Percentiles rank a stretch among this genome's conserved stretches.
phyloP scores from a whole-genome alignment of 805 yeast genomes.

The Blastobotrys parvus region DNA sequence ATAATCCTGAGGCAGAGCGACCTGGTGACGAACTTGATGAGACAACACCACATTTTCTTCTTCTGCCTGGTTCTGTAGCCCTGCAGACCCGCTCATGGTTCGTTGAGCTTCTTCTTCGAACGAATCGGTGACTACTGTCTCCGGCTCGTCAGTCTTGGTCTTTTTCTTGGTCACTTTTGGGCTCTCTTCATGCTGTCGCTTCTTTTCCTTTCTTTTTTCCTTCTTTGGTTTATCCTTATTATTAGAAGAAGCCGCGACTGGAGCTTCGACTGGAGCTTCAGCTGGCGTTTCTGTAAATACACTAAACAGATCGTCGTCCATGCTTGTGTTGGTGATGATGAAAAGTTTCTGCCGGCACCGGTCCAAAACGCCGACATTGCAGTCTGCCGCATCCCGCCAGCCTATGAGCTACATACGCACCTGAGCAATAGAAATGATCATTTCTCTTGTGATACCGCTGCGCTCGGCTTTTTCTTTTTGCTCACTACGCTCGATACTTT shows the following conservation, averaged over 20 bases:
- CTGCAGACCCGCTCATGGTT: slow-evolving; percentile 77
- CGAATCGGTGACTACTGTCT: slow-evolving; percentile 75
- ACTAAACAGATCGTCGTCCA: slow-evolving; percentile 24
- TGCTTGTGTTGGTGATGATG: no score
- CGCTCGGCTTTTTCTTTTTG: no score
- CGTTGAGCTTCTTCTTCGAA: slow-evolving; percentile 84
- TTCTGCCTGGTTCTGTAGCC: slow-evolving; percentile 41
- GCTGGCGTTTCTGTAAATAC: slow-evolving; percentile 26
- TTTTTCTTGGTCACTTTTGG: slow-evolving; percentile 1
- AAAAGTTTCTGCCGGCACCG: no score
- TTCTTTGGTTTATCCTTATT: slow-evolving; percentile 5
- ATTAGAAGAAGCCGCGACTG: slow-evolving; percentile 13
- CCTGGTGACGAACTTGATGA: slow-evolving; percentile 97
- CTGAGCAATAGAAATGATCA: no score
- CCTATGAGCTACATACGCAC: no score
- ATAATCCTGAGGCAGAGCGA: slow-evolving; percentile 88
- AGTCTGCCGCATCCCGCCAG: no score
- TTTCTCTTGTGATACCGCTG: no score
- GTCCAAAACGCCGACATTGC: no score
- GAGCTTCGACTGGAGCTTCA: not conserved
- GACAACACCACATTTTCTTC: slow-evolving; percentile 54
- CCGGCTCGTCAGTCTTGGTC: slow-evolving; percentile 6
- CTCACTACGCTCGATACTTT: no score
- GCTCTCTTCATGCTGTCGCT: not conserved
- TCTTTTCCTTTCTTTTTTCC: slow-evolving; percentile 5